Conservation (phyloP, 2,329 filamentous ascomycete genomes). For the Arthroderma uncinatum region DNA sequence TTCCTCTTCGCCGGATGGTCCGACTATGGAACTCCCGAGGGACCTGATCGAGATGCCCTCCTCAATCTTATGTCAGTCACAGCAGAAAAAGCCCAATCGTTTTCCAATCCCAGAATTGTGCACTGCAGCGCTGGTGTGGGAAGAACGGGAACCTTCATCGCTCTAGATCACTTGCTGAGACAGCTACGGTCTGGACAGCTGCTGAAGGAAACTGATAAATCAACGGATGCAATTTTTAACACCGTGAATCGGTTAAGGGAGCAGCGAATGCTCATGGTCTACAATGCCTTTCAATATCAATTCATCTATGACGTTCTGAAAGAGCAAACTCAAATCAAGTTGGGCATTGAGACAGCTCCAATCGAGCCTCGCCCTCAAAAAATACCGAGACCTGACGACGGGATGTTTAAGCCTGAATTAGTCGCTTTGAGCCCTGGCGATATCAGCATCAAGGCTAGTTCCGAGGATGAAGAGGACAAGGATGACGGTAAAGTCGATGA, state of each 20-base stretch:
- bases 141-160: constrained; percentile 88
- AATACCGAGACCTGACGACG: constrained; percentile 5
- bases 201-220: constrained; percentile 36
- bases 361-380: constrained; percentile 12
- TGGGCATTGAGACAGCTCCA: constrained; percentile 21
- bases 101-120: constrained; percentile 63
- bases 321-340: constrained; percentile 38
- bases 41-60: constrained; percentile 40
- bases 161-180: constrained; percentile 78
- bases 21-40: constrained; percentile 70
- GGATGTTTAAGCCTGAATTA: neutral
- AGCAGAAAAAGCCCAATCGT: constrained; percentile 34
- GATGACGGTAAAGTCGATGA: neutral
- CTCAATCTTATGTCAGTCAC: constrained; percentile 41
- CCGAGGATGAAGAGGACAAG: neutral
- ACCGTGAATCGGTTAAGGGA: constrained; percentile 71
- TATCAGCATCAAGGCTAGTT: neutral
- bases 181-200: constrained; percentile 69
- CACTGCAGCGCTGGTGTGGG: constrained; percentile 90
- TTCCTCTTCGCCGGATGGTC: constrained; percentile 81
- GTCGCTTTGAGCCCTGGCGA: neutral
- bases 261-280: constrained; percentile 92
- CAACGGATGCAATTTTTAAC: constrained; percentile 59
- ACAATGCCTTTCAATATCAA: constrained; percentile 68
- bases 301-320: constrained; percentile 83